Evolutionary conservation across 164 flowering plant species (phyloP).

Genomic region (Litsea cubeba): DNA sequence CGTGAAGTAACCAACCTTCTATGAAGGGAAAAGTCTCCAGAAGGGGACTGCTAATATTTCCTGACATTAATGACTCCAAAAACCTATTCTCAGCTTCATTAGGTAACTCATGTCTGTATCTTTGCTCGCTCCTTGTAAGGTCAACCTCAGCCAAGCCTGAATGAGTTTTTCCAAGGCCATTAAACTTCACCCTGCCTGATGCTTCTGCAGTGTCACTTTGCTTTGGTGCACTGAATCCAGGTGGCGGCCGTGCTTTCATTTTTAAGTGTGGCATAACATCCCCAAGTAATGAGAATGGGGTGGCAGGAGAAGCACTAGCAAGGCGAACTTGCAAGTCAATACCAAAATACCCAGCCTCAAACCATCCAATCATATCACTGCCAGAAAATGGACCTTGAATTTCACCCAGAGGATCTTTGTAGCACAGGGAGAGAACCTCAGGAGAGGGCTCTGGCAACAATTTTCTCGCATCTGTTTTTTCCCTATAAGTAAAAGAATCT

Average conservation of each 20-base stretch:
- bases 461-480: constrained; percentile 16
- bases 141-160: constrained; percentile 46
- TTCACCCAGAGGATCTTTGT: constrained; percentile 85
- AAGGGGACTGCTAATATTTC: constrained; percentile 30
- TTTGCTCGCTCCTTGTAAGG: constrained; percentile 38
- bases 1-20: constrained; percentile 45
- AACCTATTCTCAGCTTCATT: constrained; percentile 78
- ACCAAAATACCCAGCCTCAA: constrained; percentile 92
- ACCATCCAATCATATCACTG: constrained; percentile 89
- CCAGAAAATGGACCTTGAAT: constrained; percentile 95
- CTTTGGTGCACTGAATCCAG: constrained; percentile 72
- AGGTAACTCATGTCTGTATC: constrained; percentile 39
- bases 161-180: constrained; percentile 37
- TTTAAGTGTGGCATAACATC: constrained; percentile 97
- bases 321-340: constrained; percentile 76
- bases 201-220: constrained; percentile 49
- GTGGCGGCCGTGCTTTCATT: constrained; percentile 88
- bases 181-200: constrained; percentile 29
- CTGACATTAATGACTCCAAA: constrained; percentile 85
- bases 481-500: constrained; percentile 6
- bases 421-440: constrained; percentile 65
- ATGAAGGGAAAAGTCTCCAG: constrained; percentile 40
- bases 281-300: constrained; percentile 74
- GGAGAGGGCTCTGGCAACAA: constrained; percentile 44
- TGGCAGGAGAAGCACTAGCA: constrained; percentile 52